A percentile compares a stretch with the other conserved stretches of the same genome.
These are phyloP conservation scores for Pharnaceum exiguum DNA, from an alignment of 148 eudicot species.

Conservation along the genomic window DNA sequence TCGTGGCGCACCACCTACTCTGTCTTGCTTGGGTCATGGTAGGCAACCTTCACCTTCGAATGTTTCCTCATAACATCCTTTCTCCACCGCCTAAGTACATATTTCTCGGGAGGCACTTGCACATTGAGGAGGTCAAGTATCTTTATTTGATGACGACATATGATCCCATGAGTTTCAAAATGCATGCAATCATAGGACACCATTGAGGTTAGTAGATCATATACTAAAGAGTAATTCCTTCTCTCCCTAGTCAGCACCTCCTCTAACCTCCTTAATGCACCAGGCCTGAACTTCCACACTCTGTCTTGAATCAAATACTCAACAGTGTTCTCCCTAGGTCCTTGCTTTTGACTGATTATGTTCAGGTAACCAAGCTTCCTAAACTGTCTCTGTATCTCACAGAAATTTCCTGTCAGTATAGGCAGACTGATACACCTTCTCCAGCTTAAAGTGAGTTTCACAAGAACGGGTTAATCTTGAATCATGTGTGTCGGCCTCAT, in stretches of 20 bases:
- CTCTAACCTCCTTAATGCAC: background rate
- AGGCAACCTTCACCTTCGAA: background rate
- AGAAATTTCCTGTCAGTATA: background rate
- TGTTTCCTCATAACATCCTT: background rate
- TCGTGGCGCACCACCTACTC: background rate
- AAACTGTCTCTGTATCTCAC: background rate
- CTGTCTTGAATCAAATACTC: background rate
- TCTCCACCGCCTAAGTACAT: background rate
- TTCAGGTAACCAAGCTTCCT: too few relatives aligned
- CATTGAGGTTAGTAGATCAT: background rate
- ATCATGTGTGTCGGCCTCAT: background rate
- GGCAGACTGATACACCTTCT: background rate
- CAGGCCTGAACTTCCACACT: background rate
- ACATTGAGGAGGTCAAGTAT: background rate
- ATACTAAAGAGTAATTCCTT: background rate
- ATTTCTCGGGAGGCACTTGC: background rate
- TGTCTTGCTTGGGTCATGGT: conserved; percentile 2
- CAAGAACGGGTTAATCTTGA: background rate
- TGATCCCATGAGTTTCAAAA: background rate
- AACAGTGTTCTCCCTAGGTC: background rate
- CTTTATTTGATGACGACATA: background rate
- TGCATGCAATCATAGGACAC: background rate
- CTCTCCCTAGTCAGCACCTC: background rate
- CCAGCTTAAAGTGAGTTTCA: background rate
- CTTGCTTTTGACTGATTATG: too few relatives aligned